These are phyloP conservation scores for Coemansia linderi DNA, from an alignment of 371 early-diverging fungal genomes.

Conservation along the genomic window DNA sequence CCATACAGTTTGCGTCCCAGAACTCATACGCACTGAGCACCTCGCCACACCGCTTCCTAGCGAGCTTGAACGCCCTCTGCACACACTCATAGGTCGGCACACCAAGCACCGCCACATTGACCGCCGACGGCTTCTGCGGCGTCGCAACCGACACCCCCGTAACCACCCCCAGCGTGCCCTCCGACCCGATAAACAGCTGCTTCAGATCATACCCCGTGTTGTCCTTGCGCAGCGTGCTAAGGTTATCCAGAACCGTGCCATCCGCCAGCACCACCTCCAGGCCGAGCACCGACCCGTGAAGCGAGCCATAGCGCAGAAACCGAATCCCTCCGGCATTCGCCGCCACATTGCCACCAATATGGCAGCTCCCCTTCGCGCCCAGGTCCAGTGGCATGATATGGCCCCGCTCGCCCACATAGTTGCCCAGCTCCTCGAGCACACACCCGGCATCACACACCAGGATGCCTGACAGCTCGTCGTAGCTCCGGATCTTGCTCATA, in stretches of 20 bases:
- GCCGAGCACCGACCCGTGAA: constrained; percentile 89
- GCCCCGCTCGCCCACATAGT: constrained; percentile 72
- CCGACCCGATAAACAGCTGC: constrained; percentile 93
- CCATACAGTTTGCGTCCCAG: constrained; percentile 73
- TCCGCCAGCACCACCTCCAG: constrained; percentile 86
- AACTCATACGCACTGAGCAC: constrained; percentile 97
- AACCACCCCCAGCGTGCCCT: constrained; percentile 93
- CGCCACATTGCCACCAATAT: constrained; percentile 92
- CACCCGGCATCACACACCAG: constrained; percentile 87
- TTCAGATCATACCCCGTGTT: constrained; percentile 94
- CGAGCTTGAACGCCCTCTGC: constrained; percentile 73
- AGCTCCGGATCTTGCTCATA: constrained; percentile 75
- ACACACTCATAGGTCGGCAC: constrained; percentile 75
- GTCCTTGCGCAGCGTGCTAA: constrained; percentile 78
- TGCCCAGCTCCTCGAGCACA: constrained; percentile 81
- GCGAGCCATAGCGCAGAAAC: constrained; percentile 84
- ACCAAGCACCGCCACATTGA: constrained; percentile 79
- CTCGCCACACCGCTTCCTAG: constrained; percentile 82
- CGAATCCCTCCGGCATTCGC: constrained; percentile 96
- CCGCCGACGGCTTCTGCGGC: constrained; percentile 61
- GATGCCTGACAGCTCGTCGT: constrained; percentile 83
- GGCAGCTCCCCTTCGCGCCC: constrained; percentile 86
- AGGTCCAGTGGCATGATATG: constrained; percentile 91
- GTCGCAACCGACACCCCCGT: constrained; percentile 85
- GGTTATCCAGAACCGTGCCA: constrained; percentile 83